Percentiles rank a stretch among this genome's conserved stretches.
Conservation (phyloP, 164 flowering plant genomes). For the Liquidambar formosana region DNA sequence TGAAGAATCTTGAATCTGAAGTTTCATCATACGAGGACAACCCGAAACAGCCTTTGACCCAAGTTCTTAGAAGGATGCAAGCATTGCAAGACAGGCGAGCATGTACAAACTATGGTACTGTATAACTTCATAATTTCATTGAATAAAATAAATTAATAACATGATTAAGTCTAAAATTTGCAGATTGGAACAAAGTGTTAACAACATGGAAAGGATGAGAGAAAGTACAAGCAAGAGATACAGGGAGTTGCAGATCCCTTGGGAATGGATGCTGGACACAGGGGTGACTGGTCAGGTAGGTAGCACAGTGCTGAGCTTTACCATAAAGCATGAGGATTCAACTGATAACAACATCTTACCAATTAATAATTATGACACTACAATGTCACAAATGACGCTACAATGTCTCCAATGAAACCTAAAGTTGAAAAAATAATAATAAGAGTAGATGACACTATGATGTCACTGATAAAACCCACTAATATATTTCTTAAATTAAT, state of each 20-base stretch:
- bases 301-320: conserved; percentile 1
- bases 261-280: conserved; percentile 61
- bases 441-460: not conserved
- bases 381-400: not conserved
- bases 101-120: conserved; percentile 23
- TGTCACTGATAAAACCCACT: not conserved
- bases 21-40: conserved; percentile 46
- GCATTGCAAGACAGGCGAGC: conserved; percentile 75
- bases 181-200: conserved; percentile 66
- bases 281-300: conserved; percentile 60
- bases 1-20: conserved; percentile 57
- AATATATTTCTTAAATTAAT: no score
- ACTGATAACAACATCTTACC: conserved; percentile 4
- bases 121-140: not conserved
- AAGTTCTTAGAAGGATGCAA: conserved; percentile 52
- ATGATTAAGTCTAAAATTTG: conserved; percentile 9
- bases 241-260: conserved; percentile 57
- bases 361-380: not conserved
- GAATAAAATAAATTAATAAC: conserved; percentile 4
- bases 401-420: not conserved
- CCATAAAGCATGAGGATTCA: not conserved
- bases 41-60: conserved; percentile 42
- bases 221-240: conserved; percentile 57
- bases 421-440: no score
- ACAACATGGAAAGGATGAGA: conserved; percentile 45